These are phyloP conservation scores for Penicillium sp. DNA, from an alignment of 2,329 filamentous ascomycete genomes.

Conservation along the genomic window DNA sequence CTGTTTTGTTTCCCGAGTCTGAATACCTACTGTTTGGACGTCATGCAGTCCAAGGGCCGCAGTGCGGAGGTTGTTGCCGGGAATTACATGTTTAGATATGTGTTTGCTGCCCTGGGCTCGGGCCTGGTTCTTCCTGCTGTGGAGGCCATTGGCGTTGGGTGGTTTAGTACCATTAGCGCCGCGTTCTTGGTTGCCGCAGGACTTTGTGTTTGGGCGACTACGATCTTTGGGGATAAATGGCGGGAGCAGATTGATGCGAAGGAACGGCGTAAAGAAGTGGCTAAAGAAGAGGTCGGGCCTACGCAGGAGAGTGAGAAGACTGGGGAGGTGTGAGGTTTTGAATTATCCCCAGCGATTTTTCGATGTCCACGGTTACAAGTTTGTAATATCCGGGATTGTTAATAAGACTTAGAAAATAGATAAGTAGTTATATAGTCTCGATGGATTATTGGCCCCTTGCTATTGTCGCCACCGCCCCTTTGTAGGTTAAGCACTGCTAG, in stretches of 20 bases:
- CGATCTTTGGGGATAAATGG: slow-evolving; percentile 51
- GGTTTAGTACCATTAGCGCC: slow-evolving; percentile 70
- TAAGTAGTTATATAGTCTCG: background rate
- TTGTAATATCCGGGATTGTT: background rate
- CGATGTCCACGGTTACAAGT: background rate
- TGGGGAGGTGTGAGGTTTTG: slow-evolving; percentile 1
- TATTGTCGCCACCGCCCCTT: background rate
- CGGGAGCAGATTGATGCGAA: slow-evolving; percentile 52
- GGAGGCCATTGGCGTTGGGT: slow-evolving; percentile 71
- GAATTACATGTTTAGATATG: slow-evolving; percentile 73
- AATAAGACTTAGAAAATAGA: background rate
- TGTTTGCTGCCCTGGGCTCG: slow-evolving; percentile 67
- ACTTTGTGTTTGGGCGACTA: slow-evolving; percentile 46
- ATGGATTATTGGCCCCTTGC: background rate
- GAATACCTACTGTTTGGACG: slow-evolving; percentile 78
- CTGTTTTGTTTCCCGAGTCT: slow-evolving; percentile 70
- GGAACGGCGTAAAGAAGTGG: slow-evolving; percentile 36
- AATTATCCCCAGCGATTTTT: background rate
- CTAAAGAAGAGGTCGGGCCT: slow-evolving; percentile 5
- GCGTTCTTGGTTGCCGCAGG: slow-evolving; percentile 51
- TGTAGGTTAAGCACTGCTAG: background rate
- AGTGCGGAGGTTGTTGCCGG: slow-evolving; percentile 72
- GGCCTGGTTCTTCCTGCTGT: slow-evolving; percentile 70
- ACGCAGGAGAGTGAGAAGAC: slow-evolving; percentile 3
- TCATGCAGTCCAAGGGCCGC: slow-evolving; percentile 60